These are phyloP conservation scores for Yarrowia galli DNA, from an alignment of 1,139 yeast species.

Conservation along the genomic window DNA sequence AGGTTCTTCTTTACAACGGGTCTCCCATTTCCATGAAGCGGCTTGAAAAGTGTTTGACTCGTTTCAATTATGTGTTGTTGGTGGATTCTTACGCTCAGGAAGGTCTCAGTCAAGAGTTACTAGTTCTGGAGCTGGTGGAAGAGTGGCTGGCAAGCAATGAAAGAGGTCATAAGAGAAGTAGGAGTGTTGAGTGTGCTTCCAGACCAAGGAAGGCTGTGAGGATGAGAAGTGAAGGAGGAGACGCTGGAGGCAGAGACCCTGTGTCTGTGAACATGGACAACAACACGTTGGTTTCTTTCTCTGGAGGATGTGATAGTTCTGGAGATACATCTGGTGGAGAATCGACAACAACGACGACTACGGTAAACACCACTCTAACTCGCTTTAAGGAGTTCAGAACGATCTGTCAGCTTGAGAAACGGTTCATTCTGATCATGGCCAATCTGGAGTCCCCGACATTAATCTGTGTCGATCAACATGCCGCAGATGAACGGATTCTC, in stretches of 20 bases:
- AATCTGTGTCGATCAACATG: constrained; percentile 27
- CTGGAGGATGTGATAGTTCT: background rate
- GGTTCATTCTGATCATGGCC: constrained; percentile 13
- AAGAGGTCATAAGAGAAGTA: constrained; percentile 2
- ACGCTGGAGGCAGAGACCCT: background rate
- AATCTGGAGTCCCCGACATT: background rate
- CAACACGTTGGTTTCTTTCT: background rate
- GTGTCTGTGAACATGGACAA: background rate
- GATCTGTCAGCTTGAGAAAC: constrained; percentile 6
- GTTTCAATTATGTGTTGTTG: constrained; percentile 6
- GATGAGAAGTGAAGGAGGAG: background rate
- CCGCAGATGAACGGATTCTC: constrained; percentile 21
- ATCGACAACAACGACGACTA: background rate
- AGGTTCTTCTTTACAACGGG: constrained; percentile 8
- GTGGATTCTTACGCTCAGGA: constrained; percentile 15
- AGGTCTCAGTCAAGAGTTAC: background rate
- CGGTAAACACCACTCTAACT: background rate
- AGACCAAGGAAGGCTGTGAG: background rate
- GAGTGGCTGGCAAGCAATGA: background rate
- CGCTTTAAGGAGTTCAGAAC: background rate
- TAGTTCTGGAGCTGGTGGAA: background rate
- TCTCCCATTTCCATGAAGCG: background rate
- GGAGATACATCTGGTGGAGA: background rate
- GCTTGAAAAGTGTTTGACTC: background rate
- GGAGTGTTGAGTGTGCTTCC: background rate